These are phyloP conservation scores for Suillus cothurnatus DNA, from an alignment of 768 basidiomycete species.

Conservation along the genomic window DNA sequence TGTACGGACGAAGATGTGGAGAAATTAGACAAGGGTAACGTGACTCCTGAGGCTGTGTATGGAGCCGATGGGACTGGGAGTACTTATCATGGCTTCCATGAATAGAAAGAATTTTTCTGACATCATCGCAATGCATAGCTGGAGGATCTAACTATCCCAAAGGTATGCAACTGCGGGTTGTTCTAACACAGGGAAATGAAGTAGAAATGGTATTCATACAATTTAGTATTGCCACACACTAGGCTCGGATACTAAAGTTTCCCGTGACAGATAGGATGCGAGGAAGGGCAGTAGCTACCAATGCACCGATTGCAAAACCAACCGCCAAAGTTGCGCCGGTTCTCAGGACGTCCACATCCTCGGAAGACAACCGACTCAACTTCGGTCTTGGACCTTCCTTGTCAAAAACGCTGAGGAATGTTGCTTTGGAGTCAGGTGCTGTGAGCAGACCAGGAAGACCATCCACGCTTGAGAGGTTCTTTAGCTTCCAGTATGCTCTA, in stretches of 20 bases:
- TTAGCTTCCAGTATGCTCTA: slow-evolving; percentile 51
- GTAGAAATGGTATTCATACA: background rate
- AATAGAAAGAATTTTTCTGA: background rate
- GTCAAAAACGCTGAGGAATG: slow-evolving; percentile 23
- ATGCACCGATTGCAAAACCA: slow-evolving; percentile 22
- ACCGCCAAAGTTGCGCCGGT: slow-evolving; percentile 11
- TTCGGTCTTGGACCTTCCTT: slow-evolving; percentile 17
- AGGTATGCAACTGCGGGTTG: background rate
- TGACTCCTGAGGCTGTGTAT: background rate
- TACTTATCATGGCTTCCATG: background rate
- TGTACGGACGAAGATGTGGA: slow-evolving; percentile 8
- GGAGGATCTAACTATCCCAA: background rate
- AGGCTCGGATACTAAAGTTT: background rate
- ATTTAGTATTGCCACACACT: background rate
- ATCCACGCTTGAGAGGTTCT: slow-evolving; percentile 57
- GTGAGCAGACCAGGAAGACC: slow-evolving; percentile 53
- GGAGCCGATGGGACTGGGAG: background rate
- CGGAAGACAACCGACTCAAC: slow-evolving; percentile 3
- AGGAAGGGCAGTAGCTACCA: slow-evolving; percentile 14
- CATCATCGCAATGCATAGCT: background rate
- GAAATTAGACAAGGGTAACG: background rate
- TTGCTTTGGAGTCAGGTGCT: slow-evolving; percentile 21
- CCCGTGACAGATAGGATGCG: slow-evolving; percentile 1
- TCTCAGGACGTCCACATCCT: background rate
- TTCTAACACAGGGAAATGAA: background rate